Conservation (phyloP, 2,329 filamentous ascomycete species). For the Monosporascus sp. region DNA sequence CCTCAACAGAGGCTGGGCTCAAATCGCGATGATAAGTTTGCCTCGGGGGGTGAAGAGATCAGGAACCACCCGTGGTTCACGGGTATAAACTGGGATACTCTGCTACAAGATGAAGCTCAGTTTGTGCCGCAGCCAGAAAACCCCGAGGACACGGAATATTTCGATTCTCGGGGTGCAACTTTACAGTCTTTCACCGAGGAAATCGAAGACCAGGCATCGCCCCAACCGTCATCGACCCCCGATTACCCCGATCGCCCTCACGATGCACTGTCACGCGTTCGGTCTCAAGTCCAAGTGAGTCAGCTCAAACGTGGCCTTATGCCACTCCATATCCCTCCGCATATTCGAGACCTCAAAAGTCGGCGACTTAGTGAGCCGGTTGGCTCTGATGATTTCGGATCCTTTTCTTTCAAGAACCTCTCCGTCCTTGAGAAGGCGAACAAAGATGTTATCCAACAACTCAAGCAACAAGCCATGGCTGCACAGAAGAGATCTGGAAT, state of each 20-base stretch:
- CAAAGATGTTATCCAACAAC: slow-evolving; percentile 96
- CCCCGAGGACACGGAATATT: slow-evolving; percentile 96
- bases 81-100: slow-evolving; percentile 79
- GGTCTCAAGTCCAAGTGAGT: slow-evolving; percentile 67
- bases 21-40: slow-evolving; percentile 76
- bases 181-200: slow-evolving; percentile 91
- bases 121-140: slow-evolving; percentile 92
- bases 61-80: slow-evolving; percentile 84
- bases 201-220: slow-evolving; percentile 81
- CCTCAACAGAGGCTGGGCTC: slow-evolving; percentile 77
- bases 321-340: slow-evolving; percentile 92
- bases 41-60: slow-evolving; percentile 85
- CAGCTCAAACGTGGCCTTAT: slow-evolving; percentile 87
- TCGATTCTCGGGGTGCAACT: slow-evolving; percentile 85
- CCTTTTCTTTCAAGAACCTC: slow-evolving; percentile 94
- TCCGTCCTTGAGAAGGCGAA: slow-evolving; percentile 96
- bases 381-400: slow-evolving; percentile 86
- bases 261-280: slow-evolving; percentile 84
- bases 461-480: slow-evolving; percentile 83
- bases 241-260: slow-evolving; percentile 88
- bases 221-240: slow-evolving; percentile 63
- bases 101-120: slow-evolving; percentile 92
- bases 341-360: slow-evolving; percentile 86
- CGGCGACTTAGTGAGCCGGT: slow-evolving; percentile 87
- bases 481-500: slow-evolving; percentile 48